phyloP scores from a whole-genome alignment of 2,329 filamentous ascomycete genomes.

The Rhinocladiella similis region DNA sequence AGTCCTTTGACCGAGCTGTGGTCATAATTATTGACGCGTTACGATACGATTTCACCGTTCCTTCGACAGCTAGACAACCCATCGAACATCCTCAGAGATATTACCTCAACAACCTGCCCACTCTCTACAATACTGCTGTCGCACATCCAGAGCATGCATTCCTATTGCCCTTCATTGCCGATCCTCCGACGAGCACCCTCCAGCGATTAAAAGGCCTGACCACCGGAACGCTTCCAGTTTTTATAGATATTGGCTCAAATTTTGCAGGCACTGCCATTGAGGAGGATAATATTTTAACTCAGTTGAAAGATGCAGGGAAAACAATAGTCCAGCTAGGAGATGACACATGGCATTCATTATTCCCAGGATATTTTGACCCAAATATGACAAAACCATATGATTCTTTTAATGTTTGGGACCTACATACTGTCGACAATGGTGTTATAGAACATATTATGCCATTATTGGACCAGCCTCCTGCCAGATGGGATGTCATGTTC shows the following conservation, averaged over 20 bases:
- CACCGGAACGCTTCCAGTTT: conserved; percentile 91
- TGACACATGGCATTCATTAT: conserved; percentile 93
- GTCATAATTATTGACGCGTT: conserved; percentile 90
- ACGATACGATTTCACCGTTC: conserved; percentile 94
- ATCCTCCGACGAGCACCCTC: conserved; percentile 90
- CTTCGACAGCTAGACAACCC: conserved; percentile 53
- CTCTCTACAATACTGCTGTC: conserved; percentile 79
- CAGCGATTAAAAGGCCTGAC: conserved; percentile 92
- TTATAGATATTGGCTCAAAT: conserved; percentile 90
- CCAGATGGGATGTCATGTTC: conserved; percentile 89
- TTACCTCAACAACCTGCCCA: conserved; percentile 85
- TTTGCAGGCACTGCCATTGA: conserved; percentile 95
- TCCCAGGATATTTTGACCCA: conserved; percentile 87
- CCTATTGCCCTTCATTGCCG: conserved; percentile 90
- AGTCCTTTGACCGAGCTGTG: conserved; percentile 87
- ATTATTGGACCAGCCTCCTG: conserved; percentile 64
- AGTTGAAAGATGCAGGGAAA: conserved; percentile 65
- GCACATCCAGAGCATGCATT: conserved; percentile 79
- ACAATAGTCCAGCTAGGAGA: conserved; percentile 93
- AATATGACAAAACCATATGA: conserved; percentile 88
- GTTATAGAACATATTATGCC: conserved; percentile 90
- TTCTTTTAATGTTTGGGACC: conserved; percentile 97
- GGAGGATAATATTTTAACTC: conserved; percentile 76
- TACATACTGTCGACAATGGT: conserved; percentile 95
- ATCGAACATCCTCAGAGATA: conserved; percentile 52